These are phyloP conservation scores for Cystobasidium onofrii DNA, from an alignment of 768 basidiomycete genomes.

Conservation along the genomic window DNA sequence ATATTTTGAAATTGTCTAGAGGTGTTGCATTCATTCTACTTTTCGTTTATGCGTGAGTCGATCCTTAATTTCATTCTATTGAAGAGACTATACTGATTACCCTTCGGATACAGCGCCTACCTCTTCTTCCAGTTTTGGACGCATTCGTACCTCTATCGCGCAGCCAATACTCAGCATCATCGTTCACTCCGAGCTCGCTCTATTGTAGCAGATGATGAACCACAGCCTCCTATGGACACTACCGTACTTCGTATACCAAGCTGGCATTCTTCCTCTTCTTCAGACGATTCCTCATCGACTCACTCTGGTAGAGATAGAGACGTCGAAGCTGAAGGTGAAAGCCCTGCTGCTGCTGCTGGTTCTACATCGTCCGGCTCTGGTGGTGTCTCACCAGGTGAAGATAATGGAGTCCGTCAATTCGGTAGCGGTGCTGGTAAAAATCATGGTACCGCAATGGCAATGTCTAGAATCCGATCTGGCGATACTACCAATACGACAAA, in stretches of 20 bases:
- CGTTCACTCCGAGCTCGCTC: neutral
- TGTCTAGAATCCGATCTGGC: neutral
- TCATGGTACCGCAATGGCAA: neutral
- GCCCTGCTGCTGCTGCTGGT: neutral
- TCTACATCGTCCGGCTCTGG: neutral
- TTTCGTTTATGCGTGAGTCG: slow-evolving; percentile 59
- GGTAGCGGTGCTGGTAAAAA: neutral
- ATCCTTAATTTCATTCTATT: slow-evolving; percentile 50
- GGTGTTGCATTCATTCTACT: slow-evolving; percentile 60
- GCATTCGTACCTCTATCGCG: slow-evolving; percentile 31
- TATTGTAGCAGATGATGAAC: slow-evolving; percentile 9
- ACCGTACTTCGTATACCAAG: slow-evolving; percentile 28
- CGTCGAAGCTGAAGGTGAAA: slow-evolving; percentile 8
- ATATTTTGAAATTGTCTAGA: slow-evolving; percentile 37
- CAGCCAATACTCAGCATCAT: neutral
- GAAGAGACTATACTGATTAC: neutral
- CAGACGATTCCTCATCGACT: neutral
- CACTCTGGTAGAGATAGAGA: slow-evolving; percentile 11
- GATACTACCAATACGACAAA: neutral
- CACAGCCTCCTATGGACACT: slow-evolving; percentile 7
- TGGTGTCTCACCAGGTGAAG: too few species aligned
- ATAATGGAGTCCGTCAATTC: too few species aligned
- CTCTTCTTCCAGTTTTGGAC: slow-evolving; percentile 59
- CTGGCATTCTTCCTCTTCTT: slow-evolving; percentile 18
- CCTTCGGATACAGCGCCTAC: slow-evolving; percentile 48